phyloP scores from a whole-genome alignment of 163 green algal genomes.

The Chlorella variabilis region DNA sequence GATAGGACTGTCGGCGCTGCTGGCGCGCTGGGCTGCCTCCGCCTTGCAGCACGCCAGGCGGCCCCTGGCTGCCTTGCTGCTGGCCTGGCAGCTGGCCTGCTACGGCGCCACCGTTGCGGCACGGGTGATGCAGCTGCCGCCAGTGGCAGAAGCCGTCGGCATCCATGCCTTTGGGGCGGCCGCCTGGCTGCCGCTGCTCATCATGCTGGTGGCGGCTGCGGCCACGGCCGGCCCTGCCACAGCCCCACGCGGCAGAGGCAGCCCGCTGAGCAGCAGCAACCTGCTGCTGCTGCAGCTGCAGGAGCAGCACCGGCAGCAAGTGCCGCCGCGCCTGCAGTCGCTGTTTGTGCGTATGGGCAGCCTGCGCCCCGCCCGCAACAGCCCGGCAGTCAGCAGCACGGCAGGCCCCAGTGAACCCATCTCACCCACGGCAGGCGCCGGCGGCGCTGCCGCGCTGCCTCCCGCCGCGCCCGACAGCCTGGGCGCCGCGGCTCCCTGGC shows the following conservation, averaged over 20 bases:
- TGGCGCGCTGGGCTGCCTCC: background rate
- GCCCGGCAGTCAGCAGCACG: background rate
- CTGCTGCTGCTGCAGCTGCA: background rate
- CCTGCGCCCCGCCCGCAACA: background rate
- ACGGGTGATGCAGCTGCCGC: background rate
- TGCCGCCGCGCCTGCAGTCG: background rate
- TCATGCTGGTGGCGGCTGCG: background rate
- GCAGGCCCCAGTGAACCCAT: background rate
- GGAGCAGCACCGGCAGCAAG: slow-evolving; percentile 14
- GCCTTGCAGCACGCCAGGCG: background rate
- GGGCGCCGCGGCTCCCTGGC: background rate
- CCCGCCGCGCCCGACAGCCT: background rate
- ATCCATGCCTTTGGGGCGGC: background rate
- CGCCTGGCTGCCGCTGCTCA: slow-evolving; percentile 11
- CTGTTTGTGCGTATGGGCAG: background rate
- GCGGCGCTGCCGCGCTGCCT: background rate
- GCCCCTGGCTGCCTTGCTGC: slow-evolving; percentile 3
- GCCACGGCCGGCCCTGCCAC: background rate
- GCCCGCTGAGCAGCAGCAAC: slow-evolving; percentile 10
- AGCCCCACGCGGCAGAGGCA: background rate
- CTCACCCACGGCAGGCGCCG: background rate
- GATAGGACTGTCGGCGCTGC: background rate
- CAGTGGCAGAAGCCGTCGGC: background rate
- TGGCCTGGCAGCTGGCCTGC: slow-evolving; percentile 26
- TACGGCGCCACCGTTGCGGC: slow-evolving; percentile 8